Evolutionary conservation across 78 protist genomes (phyloP).

Genomic region (Isochrysis galbana): DNA sequence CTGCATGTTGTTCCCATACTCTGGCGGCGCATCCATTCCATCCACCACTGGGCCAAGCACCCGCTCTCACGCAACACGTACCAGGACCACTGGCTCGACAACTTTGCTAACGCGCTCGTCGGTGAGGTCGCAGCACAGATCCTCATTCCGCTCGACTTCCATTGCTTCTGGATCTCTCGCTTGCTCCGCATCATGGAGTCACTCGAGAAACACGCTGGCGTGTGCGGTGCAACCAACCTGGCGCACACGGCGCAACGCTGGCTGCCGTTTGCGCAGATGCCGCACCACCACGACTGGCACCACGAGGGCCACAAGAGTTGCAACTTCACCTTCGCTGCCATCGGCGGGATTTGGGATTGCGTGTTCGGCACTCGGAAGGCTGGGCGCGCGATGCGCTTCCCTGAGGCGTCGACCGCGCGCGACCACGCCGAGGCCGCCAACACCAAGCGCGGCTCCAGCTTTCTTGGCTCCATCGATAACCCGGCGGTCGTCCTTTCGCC

Average conservation of each 20-base stretch:
- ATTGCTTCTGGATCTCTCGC: background rate
- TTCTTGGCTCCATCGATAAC: background rate
- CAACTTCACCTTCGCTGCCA: background rate
- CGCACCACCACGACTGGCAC: slow-evolving; percentile 10
- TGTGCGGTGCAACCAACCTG: background rate
- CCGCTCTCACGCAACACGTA: slow-evolving; percentile 3
- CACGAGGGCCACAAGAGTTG: slow-evolving; percentile 4
- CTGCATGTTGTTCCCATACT: background rate
- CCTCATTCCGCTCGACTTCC: background rate
- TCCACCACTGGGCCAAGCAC: background rate
- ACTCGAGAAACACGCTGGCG: background rate
- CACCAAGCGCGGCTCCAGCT: background rate
- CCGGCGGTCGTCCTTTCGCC: background rate
- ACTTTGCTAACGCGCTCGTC: background rate
- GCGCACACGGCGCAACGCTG: background rate
- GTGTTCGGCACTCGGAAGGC: background rate
- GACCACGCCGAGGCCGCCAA: background rate
- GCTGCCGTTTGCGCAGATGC: background rate
- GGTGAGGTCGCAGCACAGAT: background rate
- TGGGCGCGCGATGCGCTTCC: background rate
- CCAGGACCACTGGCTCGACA: background rate
- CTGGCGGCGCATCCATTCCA: background rate
- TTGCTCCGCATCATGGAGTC: background rate
- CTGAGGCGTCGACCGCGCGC: background rate
- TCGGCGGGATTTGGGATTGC: background rate